These are phyloP conservation scores for Eutypella sp. DNA, from an alignment of 2,329 filamentous ascomycete genomes.

Conservation along the genomic window DNA sequence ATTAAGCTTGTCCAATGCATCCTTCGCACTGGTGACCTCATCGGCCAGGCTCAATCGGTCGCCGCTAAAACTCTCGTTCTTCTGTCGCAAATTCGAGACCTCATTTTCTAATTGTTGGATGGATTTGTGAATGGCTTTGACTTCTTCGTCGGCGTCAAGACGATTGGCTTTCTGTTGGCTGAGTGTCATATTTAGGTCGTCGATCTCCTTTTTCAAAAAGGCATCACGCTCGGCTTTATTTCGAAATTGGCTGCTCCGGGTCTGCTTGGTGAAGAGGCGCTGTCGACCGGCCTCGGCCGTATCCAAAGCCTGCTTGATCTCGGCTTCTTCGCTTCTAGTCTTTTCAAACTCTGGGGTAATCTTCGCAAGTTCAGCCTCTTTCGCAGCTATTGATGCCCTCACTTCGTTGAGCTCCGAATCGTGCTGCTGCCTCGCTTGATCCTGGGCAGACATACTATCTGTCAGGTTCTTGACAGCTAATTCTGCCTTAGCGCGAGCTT, in stretches of 20 bases:
- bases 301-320: conserved; percentile 66
- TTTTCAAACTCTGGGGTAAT: conserved; percentile 74
- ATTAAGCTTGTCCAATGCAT: conserved; percentile 70
- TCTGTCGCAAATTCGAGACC: conserved; percentile 63
- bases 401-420: conserved; percentile 68
- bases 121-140: conserved; percentile 62
- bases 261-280: conserved; percentile 87
- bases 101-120: conserved; percentile 71
- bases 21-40: conserved; percentile 70
- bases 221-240: conserved; percentile 85
- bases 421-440: conserved; percentile 67
- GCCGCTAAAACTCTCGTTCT: conserved; percentile 73
- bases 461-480: conserved; percentile 75
- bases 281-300: conserved; percentile 69
- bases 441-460: conserved; percentile 75
- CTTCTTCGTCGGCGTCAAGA: conserved; percentile 80
- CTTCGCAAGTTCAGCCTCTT: conserved; percentile 69
- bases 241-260: conserved; percentile 78
- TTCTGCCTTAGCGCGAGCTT: conserved; percentile 77
- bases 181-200: conserved; percentile 71
- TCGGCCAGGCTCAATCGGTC: conserved; percentile 69
- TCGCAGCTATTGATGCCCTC: conserved; percentile 66
- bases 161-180: conserved; percentile 79
- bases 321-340: conserved; percentile 67
- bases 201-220: conserved; percentile 75